Conservation (phyloP, 805 yeast genomes). For the Candida pini region DNA sequence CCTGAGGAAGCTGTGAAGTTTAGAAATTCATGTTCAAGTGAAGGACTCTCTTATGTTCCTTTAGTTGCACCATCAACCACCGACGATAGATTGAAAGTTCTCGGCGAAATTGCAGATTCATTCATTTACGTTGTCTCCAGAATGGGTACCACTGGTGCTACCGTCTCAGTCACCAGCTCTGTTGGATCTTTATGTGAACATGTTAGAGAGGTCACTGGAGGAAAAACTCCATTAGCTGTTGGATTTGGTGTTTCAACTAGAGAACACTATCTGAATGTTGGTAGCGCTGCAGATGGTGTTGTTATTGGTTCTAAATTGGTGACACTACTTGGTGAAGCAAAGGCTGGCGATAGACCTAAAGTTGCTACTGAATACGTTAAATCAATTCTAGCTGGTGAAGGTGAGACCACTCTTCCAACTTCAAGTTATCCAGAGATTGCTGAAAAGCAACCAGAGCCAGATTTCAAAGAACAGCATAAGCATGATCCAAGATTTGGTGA, state of each 20-base stretch:
- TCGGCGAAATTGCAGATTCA: slow-evolving; percentile 87
- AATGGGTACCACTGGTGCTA: slow-evolving; percentile 97
- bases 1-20: slow-evolving; percentile 95
- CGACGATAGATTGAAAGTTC: slow-evolving; percentile 72
- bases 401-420: slow-evolving; percentile 24
- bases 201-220: slow-evolving; percentile 70
- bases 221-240: slow-evolving; percentile 80
- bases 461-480: slow-evolving; percentile 55
- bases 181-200: slow-evolving; percentile 65
- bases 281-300: slow-evolving; percentile 84
- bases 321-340: slow-evolving; percentile 59
- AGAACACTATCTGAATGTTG: slow-evolving; percentile 80
- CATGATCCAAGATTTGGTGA: slow-evolving; percentile 82
- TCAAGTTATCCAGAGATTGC: slow-evolving; percentile 17
- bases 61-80: slow-evolving; percentile 96
- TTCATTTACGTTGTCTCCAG: slow-evolving; percentile 94
- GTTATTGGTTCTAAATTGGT: slow-evolving; percentile 91
- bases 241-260: slow-evolving; percentile 97
- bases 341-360: slow-evolving; percentile 53
- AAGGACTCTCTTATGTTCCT: slow-evolving; percentile 82
- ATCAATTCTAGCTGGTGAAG: slow-evolving; percentile 60
- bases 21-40: slow-evolving; percentile 61
- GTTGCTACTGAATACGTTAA: slow-evolving; percentile 63
- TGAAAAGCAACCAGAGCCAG: slow-evolving; percentile 15
- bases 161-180: slow-evolving; percentile 54